Evolutionary conservation across 768 basidiomycete species (phyloP), one percentile per base, ranked within the genome.

Genomic region (Collybia mongolica): DNA sequence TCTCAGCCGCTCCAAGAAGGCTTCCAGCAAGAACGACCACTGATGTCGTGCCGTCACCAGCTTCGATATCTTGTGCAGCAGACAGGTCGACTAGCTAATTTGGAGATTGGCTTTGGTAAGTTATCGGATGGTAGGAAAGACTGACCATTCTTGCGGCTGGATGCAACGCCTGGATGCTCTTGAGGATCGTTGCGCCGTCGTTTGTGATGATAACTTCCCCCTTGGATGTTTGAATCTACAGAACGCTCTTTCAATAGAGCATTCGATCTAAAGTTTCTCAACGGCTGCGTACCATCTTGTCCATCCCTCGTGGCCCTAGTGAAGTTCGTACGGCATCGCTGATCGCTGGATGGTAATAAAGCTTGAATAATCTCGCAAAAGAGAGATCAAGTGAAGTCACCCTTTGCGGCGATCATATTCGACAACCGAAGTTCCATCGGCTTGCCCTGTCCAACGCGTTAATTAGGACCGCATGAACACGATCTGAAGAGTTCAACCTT

Each of bases 181-280:
- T 92, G 48, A 99, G 73, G 58, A 99, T 99, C 9, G 97, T 99
- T 6, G 97, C 97, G 17, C 97, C 97, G 70, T 99, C 97, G 67
- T 99, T 99, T 7, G 97, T 98, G 59, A 99, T 91, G 60, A 98
- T 89, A 15, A 96, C 93, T 67, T 99, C 96, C 54, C 95, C 95
- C 68, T 93, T 93, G 6, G 91, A 72, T 5, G 94, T 97, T 83
- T 94, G 93, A 64, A 98, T 98, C 96, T 97, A 53, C 29, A 52
- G 45, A 39, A 35, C 11, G 23, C 35, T 22, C 49, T 45, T 46
- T 45, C 46, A 7, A 26, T 26, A 49, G 39, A 42, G 22, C 48
- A 43, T 47, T 44, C 19, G 36, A 37, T 46, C 48, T 39, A 48
- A 39, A 29, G 52, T 39, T 53, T 22, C n/a, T 42, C 28, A 54